These are phyloP conservation scores for Penicillium sp. DNA, from an alignment of 2,329 filamentous ascomycete species.

Conservation along the genomic window DNA sequence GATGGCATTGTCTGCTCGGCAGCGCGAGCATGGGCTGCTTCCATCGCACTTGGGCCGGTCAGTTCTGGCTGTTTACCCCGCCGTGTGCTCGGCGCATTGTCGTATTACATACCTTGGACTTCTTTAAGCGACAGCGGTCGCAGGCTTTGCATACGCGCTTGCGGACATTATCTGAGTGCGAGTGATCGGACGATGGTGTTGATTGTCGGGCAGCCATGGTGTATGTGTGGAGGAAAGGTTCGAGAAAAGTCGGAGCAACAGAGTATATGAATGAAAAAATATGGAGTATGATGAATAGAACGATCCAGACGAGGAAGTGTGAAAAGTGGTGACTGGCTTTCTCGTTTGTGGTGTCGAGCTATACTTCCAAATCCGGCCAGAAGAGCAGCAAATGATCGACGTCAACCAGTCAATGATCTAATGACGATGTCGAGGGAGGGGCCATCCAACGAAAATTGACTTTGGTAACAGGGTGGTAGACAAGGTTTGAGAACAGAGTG, in stretches of 20 bases:
- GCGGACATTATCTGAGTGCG: slow-evolving; percentile 51
- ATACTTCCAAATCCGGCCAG: slow-evolving; percentile 26
- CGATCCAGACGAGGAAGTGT: neutral
- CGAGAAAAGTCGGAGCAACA: neutral
- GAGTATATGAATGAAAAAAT: neutral
- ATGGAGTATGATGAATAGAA: slow-evolving; percentile 3
- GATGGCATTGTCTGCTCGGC: slow-evolving; percentile 64
- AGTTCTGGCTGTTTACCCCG: slow-evolving; percentile 23
- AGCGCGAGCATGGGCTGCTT: slow-evolving; percentile 61
- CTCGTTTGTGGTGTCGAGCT: slow-evolving; percentile 10
- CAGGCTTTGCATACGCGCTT: slow-evolving; percentile 69
- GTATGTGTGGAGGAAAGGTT: neutral
- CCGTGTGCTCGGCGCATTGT: neutral
- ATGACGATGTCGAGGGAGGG: slow-evolving; percentile 23
- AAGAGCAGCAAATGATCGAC: slow-evolving; percentile 20
- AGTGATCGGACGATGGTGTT: slow-evolving; percentile 42
- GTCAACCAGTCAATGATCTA: slow-evolving; percentile 32
- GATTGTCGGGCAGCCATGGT: slow-evolving; percentile 44
- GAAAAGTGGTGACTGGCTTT: neutral
- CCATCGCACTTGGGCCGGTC: slow-evolving; percentile 57
- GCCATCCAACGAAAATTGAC: slow-evolving; percentile 11
- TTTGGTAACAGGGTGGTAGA: slow-evolving; percentile 2
- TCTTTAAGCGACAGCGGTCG: slow-evolving; percentile 66
- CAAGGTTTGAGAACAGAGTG: slow-evolving; percentile 2
- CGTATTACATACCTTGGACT: slow-evolving; percentile 59